A percentile compares a stretch with the other conserved stretches of the same genome.
Conservation (phyloP, 768 basidiomycete species). For the Russula dissimulans region DNA sequence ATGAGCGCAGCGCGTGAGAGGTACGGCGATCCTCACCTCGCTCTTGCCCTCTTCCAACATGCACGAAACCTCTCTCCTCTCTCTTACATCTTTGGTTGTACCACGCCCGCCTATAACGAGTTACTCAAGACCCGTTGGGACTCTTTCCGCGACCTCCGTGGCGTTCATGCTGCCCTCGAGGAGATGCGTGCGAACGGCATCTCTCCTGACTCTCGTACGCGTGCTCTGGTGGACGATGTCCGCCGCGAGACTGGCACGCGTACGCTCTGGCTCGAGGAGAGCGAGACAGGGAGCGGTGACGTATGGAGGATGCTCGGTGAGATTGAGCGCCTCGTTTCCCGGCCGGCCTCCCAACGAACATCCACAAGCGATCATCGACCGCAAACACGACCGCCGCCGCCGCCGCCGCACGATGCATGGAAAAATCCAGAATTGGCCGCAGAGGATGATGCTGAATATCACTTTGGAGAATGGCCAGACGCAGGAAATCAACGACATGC, state of each 20-base stretch:
- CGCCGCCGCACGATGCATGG: background rate
- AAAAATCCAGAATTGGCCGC: conserved; percentile 7
- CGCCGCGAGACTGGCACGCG: conserved; percentile 52
- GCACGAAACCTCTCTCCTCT: conserved; percentile 64
- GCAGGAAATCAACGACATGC: background rate
- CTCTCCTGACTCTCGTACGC: conserved; percentile 47
- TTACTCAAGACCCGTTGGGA: conserved; percentile 79
- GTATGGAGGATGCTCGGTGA: conserved; percentile 41
- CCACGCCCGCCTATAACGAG: conserved; percentile 82
- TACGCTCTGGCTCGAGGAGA: conserved; percentile 44
- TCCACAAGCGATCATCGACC: background rate
- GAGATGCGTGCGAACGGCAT: conserved; percentile 84
- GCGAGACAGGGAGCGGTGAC: conserved; percentile 37
- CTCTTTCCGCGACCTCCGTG: conserved; percentile 71
- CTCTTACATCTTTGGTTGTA: conserved; percentile 86
- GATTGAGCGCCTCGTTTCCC: conserved; percentile 39
- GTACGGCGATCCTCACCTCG: conserved; percentile 70
- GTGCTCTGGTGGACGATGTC: conserved; percentile 50
- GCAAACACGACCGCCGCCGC: background rate
- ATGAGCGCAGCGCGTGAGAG: conserved; percentile 73
- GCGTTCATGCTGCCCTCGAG: conserved; percentile 59
- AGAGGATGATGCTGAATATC: conserved; percentile 1
- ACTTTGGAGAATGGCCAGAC: conserved; percentile 13
- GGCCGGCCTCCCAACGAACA: background rate
- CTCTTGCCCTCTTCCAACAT: conserved; percentile 75